These are phyloP conservation scores for Gloeopeniophorella convolvens DNA, from an alignment of 768 basidiomycete genomes.

Conservation along the genomic window DNA sequence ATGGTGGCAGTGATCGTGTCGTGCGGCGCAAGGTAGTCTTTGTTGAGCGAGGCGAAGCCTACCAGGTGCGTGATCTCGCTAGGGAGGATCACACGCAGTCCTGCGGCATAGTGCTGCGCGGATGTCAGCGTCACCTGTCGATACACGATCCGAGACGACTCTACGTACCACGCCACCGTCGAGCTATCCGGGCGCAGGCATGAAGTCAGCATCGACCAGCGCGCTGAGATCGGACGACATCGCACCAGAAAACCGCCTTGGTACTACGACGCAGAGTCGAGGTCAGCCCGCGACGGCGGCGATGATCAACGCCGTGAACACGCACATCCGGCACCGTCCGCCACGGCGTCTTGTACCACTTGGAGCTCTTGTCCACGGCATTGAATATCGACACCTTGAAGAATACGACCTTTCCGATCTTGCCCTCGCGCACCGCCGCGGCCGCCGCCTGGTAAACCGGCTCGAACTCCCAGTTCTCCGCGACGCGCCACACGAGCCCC, in stretches of 20 bases:
- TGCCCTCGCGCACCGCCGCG: slow-evolving; percentile 45
- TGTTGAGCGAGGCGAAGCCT: slow-evolving; percentile 60
- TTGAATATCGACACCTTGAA: slow-evolving; percentile 53
- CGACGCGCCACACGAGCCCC: slow-evolving; percentile 72
- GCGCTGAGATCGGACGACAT: background rate
- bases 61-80: slow-evolving; percentile 47
- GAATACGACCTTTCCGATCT: slow-evolving; percentile 64
- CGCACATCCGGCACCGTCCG: slow-evolving; percentile 72
- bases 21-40: slow-evolving; percentile 65
- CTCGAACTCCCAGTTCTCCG: slow-evolving; percentile 72
- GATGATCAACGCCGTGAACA: slow-evolving; percentile 17
- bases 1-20: slow-evolving; percentile 67
- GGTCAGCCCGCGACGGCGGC: background rate
- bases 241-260: slow-evolving; percentile 76
- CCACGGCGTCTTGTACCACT: slow-evolving; percentile 83
- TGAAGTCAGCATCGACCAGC: background rate
- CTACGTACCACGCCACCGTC: slow-evolving; percentile 75
- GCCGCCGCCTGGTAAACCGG: slow-evolving; percentile 47
- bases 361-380: slow-evolving; percentile 52
- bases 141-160: too few species aligned
- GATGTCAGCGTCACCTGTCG: too few species aligned
- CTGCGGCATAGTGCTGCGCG: slow-evolving; percentile 57
- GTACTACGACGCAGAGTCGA: slow-evolving; percentile 37
- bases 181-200: slow-evolving; percentile 38
- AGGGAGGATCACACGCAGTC: slow-evolving; percentile 55